Evolutionary conservation across 106 monocot species (phyloP).

Genomic region (Chionographis japonica): DNA sequence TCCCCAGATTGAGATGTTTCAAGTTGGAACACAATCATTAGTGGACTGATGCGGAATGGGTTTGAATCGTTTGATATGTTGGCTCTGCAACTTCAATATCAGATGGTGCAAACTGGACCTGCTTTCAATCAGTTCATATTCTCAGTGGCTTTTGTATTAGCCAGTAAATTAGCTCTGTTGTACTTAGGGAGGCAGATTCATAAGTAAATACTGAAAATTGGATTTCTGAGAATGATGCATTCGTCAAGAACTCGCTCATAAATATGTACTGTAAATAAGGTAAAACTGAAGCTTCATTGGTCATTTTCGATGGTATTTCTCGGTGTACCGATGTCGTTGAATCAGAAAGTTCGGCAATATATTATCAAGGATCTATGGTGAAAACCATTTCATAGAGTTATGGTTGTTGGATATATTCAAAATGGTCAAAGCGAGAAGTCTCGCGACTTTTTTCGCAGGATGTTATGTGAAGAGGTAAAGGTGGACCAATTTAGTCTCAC

Average conservation of each 20-base stretch:
- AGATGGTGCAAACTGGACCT: slow-evolving; percentile 44
- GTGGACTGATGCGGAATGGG: slow-evolving; percentile 47
- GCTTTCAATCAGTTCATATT: slow-evolving; percentile 54
- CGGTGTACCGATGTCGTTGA: background rate
- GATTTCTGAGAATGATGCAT: slow-evolving; percentile 28
- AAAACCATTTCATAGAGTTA: slow-evolving; percentile 57
- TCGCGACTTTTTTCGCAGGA: slow-evolving; percentile 35
- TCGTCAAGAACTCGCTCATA: slow-evolving; percentile 54
- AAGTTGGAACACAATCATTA: slow-evolving; percentile 80
- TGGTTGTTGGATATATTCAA: slow-evolving; percentile 69
- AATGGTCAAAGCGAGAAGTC: slow-evolving; percentile 60
- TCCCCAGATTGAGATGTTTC: slow-evolving; percentile 45
- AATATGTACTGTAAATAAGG: slow-evolving; percentile 94
- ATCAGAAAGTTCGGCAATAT: no score
- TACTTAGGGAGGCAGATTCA: slow-evolving; percentile 70
- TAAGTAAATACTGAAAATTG: slow-evolving; percentile 30
- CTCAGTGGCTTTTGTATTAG: slow-evolving; percentile 50
- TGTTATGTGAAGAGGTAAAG: slow-evolving; percentile 31
- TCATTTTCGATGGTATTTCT: slow-evolving; percentile 27
- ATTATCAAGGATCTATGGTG: slow-evolving; percentile 2
- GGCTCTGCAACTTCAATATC: slow-evolving; percentile 38
- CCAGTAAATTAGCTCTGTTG: slow-evolving; percentile 31
- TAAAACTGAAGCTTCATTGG: slow-evolving; percentile 25
- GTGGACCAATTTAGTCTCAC: slow-evolving; percentile 59
- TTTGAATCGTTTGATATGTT: slow-evolving; percentile 12